Base-by-base conservation (phyloP, 2,329 filamentous ascomycete genomes). In the Colletotrichum tofieldiae region DNA sequence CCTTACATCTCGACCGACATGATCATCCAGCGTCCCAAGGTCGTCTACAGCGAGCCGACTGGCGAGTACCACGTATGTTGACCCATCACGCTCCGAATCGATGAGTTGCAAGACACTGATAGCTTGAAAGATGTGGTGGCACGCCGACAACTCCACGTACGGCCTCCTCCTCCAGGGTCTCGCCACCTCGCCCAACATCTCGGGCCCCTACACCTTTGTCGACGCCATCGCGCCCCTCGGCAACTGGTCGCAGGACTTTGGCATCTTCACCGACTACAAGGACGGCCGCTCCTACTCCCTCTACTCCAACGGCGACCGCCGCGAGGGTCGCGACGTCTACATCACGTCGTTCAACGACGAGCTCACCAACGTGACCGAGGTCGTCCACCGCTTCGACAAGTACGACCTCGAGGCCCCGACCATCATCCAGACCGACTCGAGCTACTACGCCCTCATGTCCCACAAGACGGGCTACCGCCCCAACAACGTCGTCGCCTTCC, bases 401-500 rank as follows among this genome's bases (percentile, higher is more conserved):
- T 90, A 84, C 73, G 89, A 91, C 74, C 83, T 91, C 1, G 89
- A 91, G 75, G 89, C 88, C 0, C 89, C 89, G 0, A 89, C 87
- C 0, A 90, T 91, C 63, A 82, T 91, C 7, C 89, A 90, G 76
- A 91, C 89, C 0, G 88, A 91, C 43, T 83, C 84, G 71, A 89
- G 87, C 74, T 91, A 91, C 75, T 91, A 87, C 75, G 87, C 88
- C 0, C 76, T 91, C 45, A 90, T 91, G 88, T 89, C 87, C 74
- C 89, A 91, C 73, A 91, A 91, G 81, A 91, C 89, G 0, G 89
- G 89, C 0, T 91, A 91, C 66, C 82, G 89, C n/a, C 89, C 89
- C 0, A 91, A 91, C 63, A 90, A 89, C 63, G 87, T 89, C 7
- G 86, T 89, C n/a, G 86, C 86, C 1, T 87, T 88, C 80, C 84